Base-by-base conservation (phyloP, 176 grass and related monocot genomes). In the Rhynchospora pubera region DNA sequence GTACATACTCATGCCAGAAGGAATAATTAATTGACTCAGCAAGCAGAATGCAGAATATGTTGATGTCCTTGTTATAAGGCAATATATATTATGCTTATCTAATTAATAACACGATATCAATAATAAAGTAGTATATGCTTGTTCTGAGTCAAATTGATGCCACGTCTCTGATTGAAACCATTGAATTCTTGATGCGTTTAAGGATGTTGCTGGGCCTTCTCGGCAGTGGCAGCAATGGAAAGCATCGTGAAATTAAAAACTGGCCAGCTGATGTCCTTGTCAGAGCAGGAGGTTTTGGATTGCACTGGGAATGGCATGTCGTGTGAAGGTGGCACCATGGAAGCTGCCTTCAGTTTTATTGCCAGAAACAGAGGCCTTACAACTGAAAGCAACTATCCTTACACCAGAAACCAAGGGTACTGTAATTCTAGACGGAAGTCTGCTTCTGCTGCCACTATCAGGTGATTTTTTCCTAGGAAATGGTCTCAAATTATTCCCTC, bases 191-290 rank as follows among this genome's bases (percentile, higher is more conserved):
- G 16, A 64, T 68, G 23, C 61, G 5, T 26, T 22, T 45, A 57
- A 90, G 89, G 89, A 50, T 80, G 65, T 48, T 90, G 89, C 50
- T 90, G 89, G 89, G 89, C 89, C 7, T 87, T 90, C 55, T 11
- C 85, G 15, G 82, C 89, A 19, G 85, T 87, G 52, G 89, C 65
- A 53, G 89, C 85, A 34, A 70, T 65, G 10, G 89, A 90, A 63
- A 67, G 89, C 34, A 61, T 84, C 5, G 85, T 82, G 9, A 44
- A 82, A 71, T 51, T 84, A 34, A 6, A 24, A 45, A 87, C 88
- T n/a, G 77, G 88, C 21, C 8, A 68, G 23, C 70, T 90, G 76
- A 85, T 69, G 47, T 82, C 89, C 39, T 65, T 87, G 76, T 90
- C 89, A 63, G 82, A 90, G 58, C 89, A 90, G 44, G 81, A 90